Evolutionary conservation across 2,329 filamentous ascomycete genomes (phyloP).

Genomic region (Penicillium sp.): DNA sequence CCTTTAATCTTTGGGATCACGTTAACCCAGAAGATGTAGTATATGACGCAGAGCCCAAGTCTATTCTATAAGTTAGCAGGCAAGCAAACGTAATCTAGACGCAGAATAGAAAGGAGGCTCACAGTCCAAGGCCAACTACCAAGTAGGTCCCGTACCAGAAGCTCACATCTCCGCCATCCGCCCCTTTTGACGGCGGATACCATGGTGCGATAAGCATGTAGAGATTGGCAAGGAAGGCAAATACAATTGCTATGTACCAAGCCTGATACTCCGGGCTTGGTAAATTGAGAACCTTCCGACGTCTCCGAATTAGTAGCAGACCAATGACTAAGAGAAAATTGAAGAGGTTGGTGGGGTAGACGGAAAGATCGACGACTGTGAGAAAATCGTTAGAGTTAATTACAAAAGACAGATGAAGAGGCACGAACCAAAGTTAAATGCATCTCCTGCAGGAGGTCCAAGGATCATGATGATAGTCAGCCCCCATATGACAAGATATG

Average conservation of each 20-base stretch:
- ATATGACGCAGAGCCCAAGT: no score
- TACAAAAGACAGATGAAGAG: no score
- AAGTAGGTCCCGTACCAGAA: conserved; percentile 74
- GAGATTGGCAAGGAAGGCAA: conserved; percentile 59
- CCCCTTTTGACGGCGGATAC: conserved; percentile 64
- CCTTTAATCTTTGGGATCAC: no score
- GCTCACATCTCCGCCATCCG: conserved; percentile 62
- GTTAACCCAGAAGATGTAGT: no score
- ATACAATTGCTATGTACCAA: conserved; percentile 58
- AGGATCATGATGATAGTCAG: conserved; percentile 61
- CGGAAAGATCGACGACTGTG: no score
- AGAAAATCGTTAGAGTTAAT: no score
- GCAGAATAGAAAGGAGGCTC: no score
- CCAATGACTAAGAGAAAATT: no score
- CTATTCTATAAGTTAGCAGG: no score
- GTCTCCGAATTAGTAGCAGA: conserved; percentile 57
- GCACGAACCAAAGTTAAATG: conserved; percentile 58
- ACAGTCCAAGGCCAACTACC: conserved; percentile 63
- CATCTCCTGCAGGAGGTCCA: conserved; percentile 61
- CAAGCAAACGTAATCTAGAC: no score
- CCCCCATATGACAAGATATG: conserved; percentile 58
- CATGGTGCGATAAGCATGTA: conserved; percentile 69
- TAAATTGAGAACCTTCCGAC: conserved; percentile 53
- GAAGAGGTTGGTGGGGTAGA: no score
- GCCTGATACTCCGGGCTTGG: conserved; percentile 54